Percentiles rank a stretch among this genome's conserved stretches.
These are phyloP conservation scores for Ambrosia hybrid DNA, from an alignment of 140 eudicot genomes.

Conservation along the genomic window DNA sequence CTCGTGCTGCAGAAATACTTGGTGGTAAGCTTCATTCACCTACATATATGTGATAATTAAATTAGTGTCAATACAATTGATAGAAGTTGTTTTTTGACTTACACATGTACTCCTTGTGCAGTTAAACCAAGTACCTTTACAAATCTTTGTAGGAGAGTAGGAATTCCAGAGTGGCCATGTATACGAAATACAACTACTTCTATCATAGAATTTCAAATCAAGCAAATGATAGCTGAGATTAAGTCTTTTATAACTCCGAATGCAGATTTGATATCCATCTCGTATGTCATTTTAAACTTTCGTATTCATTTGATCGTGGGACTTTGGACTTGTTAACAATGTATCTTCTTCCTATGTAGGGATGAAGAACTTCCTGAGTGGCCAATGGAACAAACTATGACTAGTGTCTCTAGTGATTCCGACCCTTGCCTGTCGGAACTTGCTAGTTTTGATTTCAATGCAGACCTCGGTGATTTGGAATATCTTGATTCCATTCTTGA, in stretches of 20 bases:
- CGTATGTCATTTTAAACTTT: neutral
- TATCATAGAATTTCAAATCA: neutral
- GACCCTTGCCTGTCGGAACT: no score
- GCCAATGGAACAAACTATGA: no score
- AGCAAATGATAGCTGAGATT: neutral
- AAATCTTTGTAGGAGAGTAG: neutral
- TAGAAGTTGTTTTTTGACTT: neutral
- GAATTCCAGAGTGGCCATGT: constrained; percentile 12
- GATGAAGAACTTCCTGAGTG: no score
- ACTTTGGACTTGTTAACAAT: no score
- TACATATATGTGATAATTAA: neutral
- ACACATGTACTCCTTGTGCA: neutral
- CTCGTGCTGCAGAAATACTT: neutral
- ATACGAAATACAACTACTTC: neutral
- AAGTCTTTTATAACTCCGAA: neutral
- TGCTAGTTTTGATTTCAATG: no score
- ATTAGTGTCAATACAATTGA: neutral
- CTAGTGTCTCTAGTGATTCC: no score
- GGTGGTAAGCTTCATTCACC: neutral
- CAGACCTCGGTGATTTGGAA: no score
- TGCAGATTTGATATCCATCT: neutral
- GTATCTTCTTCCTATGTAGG: no score
- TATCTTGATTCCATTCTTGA: no score
- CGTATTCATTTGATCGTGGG: no score
- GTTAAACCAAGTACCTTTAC: neutral